These are phyloP conservation scores for Solanum rostratum DNA, from an alignment of 257 asterid genomes.

Conservation along the genomic window DNA sequence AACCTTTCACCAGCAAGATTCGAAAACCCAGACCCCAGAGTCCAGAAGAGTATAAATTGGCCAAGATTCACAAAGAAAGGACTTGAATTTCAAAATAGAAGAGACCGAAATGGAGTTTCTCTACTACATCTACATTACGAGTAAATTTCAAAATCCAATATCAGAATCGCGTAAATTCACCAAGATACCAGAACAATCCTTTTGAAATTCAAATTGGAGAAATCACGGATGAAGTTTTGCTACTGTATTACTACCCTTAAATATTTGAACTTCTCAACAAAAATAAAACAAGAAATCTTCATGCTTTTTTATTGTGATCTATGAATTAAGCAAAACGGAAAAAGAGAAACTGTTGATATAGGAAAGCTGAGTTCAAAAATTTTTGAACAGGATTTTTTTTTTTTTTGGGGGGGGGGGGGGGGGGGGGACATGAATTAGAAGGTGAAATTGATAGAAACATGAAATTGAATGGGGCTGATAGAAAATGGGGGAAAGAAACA, in stretches of 20 bases:
- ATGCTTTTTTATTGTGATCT: not conserved
- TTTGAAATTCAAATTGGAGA: not conserved
- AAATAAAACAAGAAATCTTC: not conserved
- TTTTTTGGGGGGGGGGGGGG: no score
- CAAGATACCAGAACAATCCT: not conserved
- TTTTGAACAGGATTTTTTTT: no score
- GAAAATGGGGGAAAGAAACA: no score
- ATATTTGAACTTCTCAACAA: not conserved
- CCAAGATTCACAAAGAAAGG: not conserved
- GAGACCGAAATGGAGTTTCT: not conserved
- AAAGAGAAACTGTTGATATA: not conserved
- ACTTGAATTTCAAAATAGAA: not conserved
- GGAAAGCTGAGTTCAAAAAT: not conserved
- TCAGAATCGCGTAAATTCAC: not conserved
- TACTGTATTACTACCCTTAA: not conserved
- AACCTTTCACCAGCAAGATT: not conserved
- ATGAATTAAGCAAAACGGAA: not conserved
- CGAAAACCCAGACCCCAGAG: not conserved
- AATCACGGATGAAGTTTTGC: not conserved
- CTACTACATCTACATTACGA: not conserved
- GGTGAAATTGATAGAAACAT: no score
- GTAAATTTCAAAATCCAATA: not conserved
- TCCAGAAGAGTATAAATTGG: not conserved
- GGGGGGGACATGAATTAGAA: not conserved
- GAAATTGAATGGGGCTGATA: not conserved